A percentile compares a stretch with the other conserved stretches of the same genome.
Evolutionary conservation across 495 filamentous ascomycete genomes (phyloP).

Genomic region (Penicillium dipodomyicola): DNA sequence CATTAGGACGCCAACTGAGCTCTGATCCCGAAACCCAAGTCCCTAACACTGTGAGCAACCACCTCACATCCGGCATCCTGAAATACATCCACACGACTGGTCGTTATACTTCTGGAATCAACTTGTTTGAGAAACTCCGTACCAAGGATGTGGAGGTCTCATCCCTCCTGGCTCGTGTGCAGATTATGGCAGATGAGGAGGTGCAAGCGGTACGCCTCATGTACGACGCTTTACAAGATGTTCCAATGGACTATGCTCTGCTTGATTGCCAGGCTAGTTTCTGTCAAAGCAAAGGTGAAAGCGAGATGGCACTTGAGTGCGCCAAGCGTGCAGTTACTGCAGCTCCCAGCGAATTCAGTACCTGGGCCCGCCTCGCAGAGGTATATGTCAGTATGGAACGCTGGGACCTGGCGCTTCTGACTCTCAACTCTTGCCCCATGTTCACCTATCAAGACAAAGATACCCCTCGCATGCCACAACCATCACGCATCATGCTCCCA

Average conservation of each 20-base stretch:
- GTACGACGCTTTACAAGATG: constrained; percentile 80
- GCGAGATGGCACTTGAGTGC: constrained; percentile 83
- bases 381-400: constrained; percentile 89
- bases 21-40: constrained; percentile 98
- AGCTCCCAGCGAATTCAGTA: constrained; percentile 94
- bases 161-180: constrained; percentile 82
- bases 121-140: constrained; percentile 94
- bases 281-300: constrained; percentile 80
- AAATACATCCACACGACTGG: constrained; percentile 96
- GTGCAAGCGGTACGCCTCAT: constrained; percentile 88
- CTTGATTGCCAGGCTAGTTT: constrained; percentile 94
- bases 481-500: constrained; percentile 79
- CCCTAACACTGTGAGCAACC: constrained; percentile 94
- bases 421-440: constrained; percentile 99
- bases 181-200: constrained; percentile 92
- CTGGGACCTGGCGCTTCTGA: constrained; percentile 90
- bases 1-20: constrained; percentile 83
- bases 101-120: constrained; percentile 92
- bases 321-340: constrained; percentile 92
- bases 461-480: constrained; percentile 88
- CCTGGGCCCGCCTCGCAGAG: constrained; percentile 91
- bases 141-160: constrained; percentile 89
- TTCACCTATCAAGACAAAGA: constrained; percentile 99
- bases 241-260: constrained; percentile 94
- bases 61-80: constrained; percentile 86